Evolutionary conservation across 2,329 filamentous ascomycete genomes (phyloP).

Genomic region (Dactylellina drechsleri): DNA sequence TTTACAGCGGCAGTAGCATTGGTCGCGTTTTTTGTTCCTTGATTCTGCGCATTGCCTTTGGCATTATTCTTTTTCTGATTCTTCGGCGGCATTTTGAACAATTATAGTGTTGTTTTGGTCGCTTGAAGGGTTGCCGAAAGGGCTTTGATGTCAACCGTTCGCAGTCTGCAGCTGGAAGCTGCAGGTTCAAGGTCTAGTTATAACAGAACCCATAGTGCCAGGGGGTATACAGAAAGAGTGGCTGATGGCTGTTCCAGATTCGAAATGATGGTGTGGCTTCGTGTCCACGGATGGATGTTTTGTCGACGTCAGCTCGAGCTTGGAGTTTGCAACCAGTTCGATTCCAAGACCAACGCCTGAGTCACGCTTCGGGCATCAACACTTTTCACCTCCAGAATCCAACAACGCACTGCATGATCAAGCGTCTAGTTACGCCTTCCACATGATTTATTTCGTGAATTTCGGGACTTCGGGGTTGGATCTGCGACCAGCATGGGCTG

Average conservation of each 20-base stretch:
- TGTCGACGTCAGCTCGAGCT: neutral
- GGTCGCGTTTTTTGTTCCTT: slow-evolving; percentile 60
- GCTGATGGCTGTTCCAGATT: neutral
- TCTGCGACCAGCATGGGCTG: no score
- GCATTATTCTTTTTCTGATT: slow-evolving; percentile 56
- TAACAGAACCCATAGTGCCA: slow-evolving; percentile 12
- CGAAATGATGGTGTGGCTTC: neutral
- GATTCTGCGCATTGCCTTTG: slow-evolving; percentile 32
- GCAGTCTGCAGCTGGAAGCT: slow-evolving; percentile 49
- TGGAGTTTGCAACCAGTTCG: neutral
- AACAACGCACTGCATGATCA: neutral
- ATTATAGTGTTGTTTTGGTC: slow-evolving; percentile 24
- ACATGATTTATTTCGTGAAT: neutral
- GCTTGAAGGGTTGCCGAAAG: slow-evolving; percentile 17
- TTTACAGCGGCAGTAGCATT: slow-evolving; percentile 59
- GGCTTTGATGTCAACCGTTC: slow-evolving; percentile 30
- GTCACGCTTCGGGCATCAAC: neutral
- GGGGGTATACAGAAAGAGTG: slow-evolving; percentile 1
- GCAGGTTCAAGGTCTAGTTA: slow-evolving; percentile 47
- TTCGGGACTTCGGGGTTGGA: no score
- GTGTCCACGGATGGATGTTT: neutral
- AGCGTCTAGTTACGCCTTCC: no score
- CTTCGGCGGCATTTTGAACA: slow-evolving; percentile 55
- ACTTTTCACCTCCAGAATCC: neutral
- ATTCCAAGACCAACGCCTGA: neutral